Percentiles rank a stretch among this genome's conserved stretches.
Evolutionary conservation across 306 rosid species (phyloP).

Genomic region (Citrullus colocynthis): DNA sequence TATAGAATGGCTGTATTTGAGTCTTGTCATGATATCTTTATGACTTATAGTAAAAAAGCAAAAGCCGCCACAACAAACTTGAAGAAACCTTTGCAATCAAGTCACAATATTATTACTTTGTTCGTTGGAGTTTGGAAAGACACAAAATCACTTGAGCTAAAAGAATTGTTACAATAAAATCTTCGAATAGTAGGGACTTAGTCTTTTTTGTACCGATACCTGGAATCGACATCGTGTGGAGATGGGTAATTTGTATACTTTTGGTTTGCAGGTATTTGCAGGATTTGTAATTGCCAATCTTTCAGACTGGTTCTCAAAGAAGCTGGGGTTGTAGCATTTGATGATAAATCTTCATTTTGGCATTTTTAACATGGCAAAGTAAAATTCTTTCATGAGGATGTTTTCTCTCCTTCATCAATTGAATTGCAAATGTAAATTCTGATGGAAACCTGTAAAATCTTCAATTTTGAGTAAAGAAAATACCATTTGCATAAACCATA

Average conservation of each 20-base stretch:
- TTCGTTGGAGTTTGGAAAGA: not conserved
- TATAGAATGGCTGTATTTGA: not conserved
- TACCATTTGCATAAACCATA: not conserved
- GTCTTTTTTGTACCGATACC: not conserved
- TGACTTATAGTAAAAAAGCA: not conserved
- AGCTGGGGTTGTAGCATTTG: constrained; percentile 48
- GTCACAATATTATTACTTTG: not conserved
- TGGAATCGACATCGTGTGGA: not conserved
- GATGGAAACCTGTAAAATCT: constrained; percentile 1
- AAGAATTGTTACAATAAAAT: not conserved
- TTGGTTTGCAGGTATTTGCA: constrained; percentile 67
- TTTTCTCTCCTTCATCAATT: constrained; percentile 9
- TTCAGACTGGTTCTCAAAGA: constrained; percentile 55
- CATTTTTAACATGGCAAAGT: not conserved
- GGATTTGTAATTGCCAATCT: constrained; percentile 93
- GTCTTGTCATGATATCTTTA: not conserved
- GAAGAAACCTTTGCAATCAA: not conserved
- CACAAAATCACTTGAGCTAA: not conserved
- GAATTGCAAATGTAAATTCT: constrained; percentile 12
- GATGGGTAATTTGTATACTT: not conserved
- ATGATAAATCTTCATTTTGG: not conserved
- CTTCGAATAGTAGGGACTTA: not conserved
- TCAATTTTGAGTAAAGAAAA: constrained; percentile 5
- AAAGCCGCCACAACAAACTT: not conserved
- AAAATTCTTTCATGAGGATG: constrained; percentile 29